phyloP scores from a whole-genome alignment of 139 green algal species.

The Choricystis sp. region DNA sequence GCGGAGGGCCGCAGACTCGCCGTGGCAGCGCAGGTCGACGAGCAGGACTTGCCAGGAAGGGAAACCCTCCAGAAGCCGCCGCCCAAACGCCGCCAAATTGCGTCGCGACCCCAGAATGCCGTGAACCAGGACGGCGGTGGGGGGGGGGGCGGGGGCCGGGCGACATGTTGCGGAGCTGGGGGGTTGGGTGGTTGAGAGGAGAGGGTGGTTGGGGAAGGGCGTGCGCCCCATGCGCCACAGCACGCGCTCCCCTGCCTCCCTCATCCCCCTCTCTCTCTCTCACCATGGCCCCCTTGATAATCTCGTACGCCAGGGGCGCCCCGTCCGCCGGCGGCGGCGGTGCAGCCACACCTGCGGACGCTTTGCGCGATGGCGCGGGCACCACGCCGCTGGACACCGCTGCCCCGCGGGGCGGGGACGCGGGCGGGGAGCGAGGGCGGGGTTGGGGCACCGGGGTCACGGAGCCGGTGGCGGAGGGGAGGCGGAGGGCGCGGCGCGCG shows the following conservation, averaged over 20 bases:
- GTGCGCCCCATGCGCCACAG: not conserved
- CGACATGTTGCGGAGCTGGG: slow-evolving; percentile 2
- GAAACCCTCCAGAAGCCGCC: slow-evolving; percentile 50
- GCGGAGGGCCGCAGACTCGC: slow-evolving; percentile 38
- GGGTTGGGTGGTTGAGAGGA: not conserved
- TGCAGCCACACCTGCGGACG: no score
- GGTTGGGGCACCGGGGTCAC: no score
- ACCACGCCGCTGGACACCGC: no score
- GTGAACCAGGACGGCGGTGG: slow-evolving; percentile 84
- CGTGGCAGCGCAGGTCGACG: slow-evolving; percentile 85
- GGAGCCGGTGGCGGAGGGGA: no score
- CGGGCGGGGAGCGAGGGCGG: no score
- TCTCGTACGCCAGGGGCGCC: slow-evolving; percentile 29
- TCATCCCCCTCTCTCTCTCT: not conserved
- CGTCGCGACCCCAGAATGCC: slow-evolving; percentile 74
- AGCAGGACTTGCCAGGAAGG: slow-evolving; percentile 56
- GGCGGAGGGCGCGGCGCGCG: no score
- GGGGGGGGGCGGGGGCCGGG: slow-evolving; percentile 17
- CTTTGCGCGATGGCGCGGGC: no score
- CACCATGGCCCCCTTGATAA: slow-evolving; percentile 24
- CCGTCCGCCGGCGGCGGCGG: not conserved
- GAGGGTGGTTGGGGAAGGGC: not conserved
- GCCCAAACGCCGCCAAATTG: slow-evolving; percentile 71
- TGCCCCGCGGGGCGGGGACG: no score
- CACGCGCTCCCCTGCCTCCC: no score